Conservation (phyloP, 2,329 filamentous ascomycete genomes). For the Xylariaceae sp. region DNA sequence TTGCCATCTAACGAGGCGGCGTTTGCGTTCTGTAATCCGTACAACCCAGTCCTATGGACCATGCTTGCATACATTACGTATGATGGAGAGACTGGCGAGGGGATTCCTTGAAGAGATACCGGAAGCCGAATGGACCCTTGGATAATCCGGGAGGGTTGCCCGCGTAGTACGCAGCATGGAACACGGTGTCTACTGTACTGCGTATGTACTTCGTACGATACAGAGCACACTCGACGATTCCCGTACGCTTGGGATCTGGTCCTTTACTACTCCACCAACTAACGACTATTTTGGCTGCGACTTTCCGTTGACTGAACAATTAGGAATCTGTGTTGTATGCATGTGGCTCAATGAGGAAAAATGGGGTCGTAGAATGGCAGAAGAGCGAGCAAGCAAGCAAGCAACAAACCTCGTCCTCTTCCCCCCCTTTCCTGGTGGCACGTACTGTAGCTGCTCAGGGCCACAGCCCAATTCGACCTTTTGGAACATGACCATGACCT, state of each 20-base stretch:
- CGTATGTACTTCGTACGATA: background rate
- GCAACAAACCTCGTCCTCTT: background rate
- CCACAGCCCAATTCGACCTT: conserved; percentile 5
- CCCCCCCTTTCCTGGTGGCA: background rate
- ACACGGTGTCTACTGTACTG: background rate
- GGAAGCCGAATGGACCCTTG: background rate
- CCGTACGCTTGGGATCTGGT: background rate
- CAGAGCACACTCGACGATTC: background rate
- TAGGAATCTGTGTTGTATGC: conserved; percentile 22
- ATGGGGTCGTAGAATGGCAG: conserved; percentile 3
- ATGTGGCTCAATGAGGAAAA: conserved; percentile 29
- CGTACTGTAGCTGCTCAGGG: background rate
- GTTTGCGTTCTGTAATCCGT: background rate
- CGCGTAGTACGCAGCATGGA: background rate
- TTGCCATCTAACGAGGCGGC: conserved; percentile 7
- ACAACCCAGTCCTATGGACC: conserved; percentile 7
- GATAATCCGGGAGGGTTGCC: background rate
- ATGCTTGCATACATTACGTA: conserved; percentile 13
- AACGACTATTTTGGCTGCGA: conserved; percentile 15
- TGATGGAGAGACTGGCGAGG: conserved; percentile 2
- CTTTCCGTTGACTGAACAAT: conserved; percentile 23
- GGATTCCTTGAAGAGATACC: background rate
- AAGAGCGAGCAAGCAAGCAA: background rate
- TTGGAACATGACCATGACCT: background rate
- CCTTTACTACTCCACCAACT: background rate